Conservation (phyloP, 2,329 filamentous ascomycete genomes). For the Apiospora kogelbergensis region DNA sequence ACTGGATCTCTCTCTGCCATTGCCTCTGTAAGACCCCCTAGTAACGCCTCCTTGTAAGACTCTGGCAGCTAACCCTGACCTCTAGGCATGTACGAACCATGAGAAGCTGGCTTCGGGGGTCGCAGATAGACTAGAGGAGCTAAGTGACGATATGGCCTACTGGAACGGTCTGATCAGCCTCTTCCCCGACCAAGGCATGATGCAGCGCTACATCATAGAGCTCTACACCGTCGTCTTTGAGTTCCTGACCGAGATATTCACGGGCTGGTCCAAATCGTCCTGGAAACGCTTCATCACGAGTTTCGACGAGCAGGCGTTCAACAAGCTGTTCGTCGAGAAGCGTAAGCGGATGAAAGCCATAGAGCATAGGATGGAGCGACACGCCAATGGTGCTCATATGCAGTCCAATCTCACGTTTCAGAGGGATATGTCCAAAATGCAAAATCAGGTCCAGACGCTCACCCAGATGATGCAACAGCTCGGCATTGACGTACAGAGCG, state of each 20-base stretch:
- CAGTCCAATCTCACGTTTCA: not conserved
- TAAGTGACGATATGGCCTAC: not conserved
- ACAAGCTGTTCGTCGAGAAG: not conserved
- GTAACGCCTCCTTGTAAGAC: not conserved
- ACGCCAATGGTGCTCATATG: not conserved
- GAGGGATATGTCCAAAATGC: not conserved
- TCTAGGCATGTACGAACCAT: not conserved
- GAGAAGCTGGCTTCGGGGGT: not conserved
- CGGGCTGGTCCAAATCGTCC: slow-evolving; percentile 11
- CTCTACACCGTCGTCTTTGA: slow-evolving; percentile 14
- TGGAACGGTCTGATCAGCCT: slow-evolving; percentile 10
- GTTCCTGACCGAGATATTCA: slow-evolving; percentile 14
- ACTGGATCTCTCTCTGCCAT: slow-evolving; percentile 13
- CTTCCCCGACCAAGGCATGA: not conserved
- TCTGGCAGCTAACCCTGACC: not conserved
- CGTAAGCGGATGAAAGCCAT: not conserved
- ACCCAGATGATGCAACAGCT: not conserved
- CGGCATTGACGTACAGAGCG: not conserved
- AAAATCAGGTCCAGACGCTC: not conserved
- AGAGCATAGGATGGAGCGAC: not conserved
- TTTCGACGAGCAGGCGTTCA: not conserved
- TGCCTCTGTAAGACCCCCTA: not conserved
- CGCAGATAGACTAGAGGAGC: not conserved
- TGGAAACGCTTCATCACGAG: slow-evolving; percentile 7
- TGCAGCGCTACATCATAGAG: slow-evolving; percentile 14